These are phyloP conservation scores for Ogataea trehaloabstinens DNA, from an alignment of 805 yeast species.

Conservation along the genomic window DNA sequence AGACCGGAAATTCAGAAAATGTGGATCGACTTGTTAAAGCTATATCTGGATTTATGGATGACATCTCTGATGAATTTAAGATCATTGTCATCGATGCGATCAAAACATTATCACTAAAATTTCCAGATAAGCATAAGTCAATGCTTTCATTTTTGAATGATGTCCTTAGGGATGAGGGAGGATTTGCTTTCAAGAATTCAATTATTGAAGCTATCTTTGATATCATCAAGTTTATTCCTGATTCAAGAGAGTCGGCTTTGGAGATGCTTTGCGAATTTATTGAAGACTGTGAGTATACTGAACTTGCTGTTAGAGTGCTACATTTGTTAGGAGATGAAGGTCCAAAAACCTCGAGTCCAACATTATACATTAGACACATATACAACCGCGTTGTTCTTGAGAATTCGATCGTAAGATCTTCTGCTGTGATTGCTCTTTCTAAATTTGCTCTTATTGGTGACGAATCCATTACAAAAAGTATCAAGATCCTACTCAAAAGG, in stretches of 20 bases:
- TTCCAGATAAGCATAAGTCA: constrained; percentile 84
- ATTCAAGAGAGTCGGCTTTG: constrained; percentile 76
- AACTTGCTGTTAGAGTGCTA: constrained; percentile 86
- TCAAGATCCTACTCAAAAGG: constrained; percentile 72
- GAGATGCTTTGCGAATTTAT: constrained; percentile 93
- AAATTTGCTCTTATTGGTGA: constrained; percentile 85
- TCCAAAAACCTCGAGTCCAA: constrained; percentile 80
- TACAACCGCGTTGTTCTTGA: constrained; percentile 96
- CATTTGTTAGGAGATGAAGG: constrained; percentile 94
- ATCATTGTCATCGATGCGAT: constrained; percentile 94
- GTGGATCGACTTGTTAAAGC: constrained; percentile 88
- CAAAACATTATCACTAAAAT: constrained; percentile 85
- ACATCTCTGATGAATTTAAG: constrained; percentile 93
- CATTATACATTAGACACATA: constrained; percentile 90
- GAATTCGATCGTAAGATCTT: constrained; percentile 91
- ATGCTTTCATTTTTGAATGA: constrained; percentile 81
- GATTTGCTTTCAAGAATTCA: constrained; percentile 77
- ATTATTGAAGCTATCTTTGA: constrained; percentile 93
- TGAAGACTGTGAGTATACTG: constrained; percentile 97
- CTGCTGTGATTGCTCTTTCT: constrained; percentile 90
- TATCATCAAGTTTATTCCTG: constrained; percentile 82
- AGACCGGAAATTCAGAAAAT: constrained; percentile 87
- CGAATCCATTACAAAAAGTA: constrained; percentile 60
- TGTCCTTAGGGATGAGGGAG: constrained; percentile 87
- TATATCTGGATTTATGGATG: constrained; percentile 85